Evolutionary conservation across 2,329 filamentous ascomycete species (phyloP), one percentile per base, ranked within the genome.

Genomic region (Fusarium setosum): DNA sequence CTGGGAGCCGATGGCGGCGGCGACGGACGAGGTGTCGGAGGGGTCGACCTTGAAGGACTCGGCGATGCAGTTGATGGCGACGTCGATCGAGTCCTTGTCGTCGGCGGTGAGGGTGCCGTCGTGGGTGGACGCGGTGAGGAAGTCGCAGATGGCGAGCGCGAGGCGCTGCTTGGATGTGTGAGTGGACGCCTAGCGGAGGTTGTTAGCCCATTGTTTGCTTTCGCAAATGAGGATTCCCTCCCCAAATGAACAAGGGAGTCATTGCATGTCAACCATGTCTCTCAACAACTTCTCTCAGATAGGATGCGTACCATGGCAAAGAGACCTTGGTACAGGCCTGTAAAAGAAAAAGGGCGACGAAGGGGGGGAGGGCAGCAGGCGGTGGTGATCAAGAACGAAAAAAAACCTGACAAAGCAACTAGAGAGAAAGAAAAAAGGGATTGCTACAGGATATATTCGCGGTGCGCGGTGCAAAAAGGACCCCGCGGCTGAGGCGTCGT

Each of bases 141-240:
- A 99, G 82, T 98, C 93, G 84, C 97, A 93, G 79, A 99, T 95
- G 73, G 96, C 93, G 77, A 99, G 92, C 79, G 96, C 96, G 67
- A 99, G 91, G 82, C 94, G 93, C 88, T 99, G 88, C 79, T 88
- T 87, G 59, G 86, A 82, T 52, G 83, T 82, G 40, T 83, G 72
- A 56, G 72, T 79, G 61, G 82, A 64, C 44, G 65, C 65, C 65
- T 67, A 11, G 12, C 6, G 23, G n/a, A 13, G 18, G n/a, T n/a
- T n/a, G 26, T 64, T 57, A 64, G 56, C 41, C 24, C n/a, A n/a
- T 44, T 15, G n/a, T 15, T 26, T 4, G 24, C n/a, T 12, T n/a
- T n/a, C n/a, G n/a, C n/a, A n/a, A n/a, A n/a, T n/a, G n/a, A n/a
- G n/a, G n/a, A n/a, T n/a, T n/a, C n/a, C n/a, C n/a, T n/a, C n/a